These are phyloP conservation scores for Hortaea sp. DNA, from an alignment of 2,329 filamentous ascomycete genomes.

Conservation along the genomic window DNA sequence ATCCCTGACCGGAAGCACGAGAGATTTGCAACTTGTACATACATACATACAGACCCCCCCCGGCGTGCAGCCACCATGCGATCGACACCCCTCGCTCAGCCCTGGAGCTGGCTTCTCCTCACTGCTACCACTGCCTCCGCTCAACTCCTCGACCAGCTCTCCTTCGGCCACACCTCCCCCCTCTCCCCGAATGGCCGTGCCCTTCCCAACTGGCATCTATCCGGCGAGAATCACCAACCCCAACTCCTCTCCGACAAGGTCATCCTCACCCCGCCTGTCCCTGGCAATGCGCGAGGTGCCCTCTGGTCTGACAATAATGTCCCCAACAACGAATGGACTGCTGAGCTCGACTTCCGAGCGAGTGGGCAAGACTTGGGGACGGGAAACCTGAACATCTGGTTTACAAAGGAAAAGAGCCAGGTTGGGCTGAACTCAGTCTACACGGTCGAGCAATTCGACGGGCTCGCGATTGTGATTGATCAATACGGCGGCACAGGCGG, in stretches of 20 bases:
- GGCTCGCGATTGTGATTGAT: constrained; percentile 79
- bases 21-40: neutral
- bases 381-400: constrained; percentile 92
- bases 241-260: constrained; percentile 75
- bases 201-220: constrained; percentile 47
- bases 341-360: constrained; percentile 78
- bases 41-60: neutral
- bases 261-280: constrained; percentile 79
- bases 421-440: constrained; percentile 72
- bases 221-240: constrained; percentile 46
- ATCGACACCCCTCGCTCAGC: neutral
- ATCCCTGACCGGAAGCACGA: neutral
- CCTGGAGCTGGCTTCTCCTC: constrained; percentile 11
- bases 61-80: neutral
- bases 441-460: constrained; percentile 75
- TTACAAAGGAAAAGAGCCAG: constrained; percentile 54
- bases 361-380: constrained; percentile 75
- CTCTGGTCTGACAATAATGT: constrained; percentile 65
- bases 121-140: constrained; percentile 16
- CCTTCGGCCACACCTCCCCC: constrained; percentile 63
- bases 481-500: constrained; percentile 69
- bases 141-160: constrained; percentile 36
- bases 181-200: constrained; percentile 52
- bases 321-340: constrained; percentile 54
- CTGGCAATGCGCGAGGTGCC: constrained; percentile 74